Evolutionary conservation across 257 asterid species (phyloP).

Genomic region (Primulina huaijiensis): DNA sequence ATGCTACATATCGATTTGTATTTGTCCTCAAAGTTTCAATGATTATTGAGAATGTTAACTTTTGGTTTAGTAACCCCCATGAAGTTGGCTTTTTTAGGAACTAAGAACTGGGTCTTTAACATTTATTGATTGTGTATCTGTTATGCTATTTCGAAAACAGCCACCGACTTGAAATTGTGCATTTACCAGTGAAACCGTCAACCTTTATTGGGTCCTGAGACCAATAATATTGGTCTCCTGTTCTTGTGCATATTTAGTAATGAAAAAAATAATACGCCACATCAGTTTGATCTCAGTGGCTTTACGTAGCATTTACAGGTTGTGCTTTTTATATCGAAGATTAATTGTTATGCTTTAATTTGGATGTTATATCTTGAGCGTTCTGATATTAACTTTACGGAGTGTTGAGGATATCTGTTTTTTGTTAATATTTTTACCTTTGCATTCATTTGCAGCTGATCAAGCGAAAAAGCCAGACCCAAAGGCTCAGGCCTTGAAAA

Average conservation of each 20-base stretch:
- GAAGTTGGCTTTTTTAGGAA: neutral
- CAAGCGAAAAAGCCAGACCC: constrained; percentile 39
- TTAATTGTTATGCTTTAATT: neutral
- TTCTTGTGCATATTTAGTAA: neutral
- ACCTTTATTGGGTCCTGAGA: neutral
- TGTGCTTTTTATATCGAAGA: neutral
- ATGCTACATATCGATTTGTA: neutral
- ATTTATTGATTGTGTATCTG: neutral
- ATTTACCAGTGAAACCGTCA: neutral
- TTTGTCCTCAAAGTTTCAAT: neutral
- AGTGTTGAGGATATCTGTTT: too few species aligned
- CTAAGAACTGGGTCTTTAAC: neutral
- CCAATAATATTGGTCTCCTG: neutral
- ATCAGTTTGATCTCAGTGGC: neutral
- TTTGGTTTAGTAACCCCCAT: neutral
- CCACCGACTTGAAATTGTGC: neutral
- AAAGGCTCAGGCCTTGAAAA: constrained; percentile 51
- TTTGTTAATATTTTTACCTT: neutral
- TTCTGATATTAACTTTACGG: neutral
- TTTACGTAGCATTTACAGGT: too few species aligned
- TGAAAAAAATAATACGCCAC: neutral
- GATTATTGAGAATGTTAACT: neutral
- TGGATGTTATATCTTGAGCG: neutral
- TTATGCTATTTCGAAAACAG: too few species aligned
- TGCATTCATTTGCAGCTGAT: constrained; percentile 29